Evolutionary conservation across 106 monocot genomes (phyloP).

Genomic region (Phalaenopsis equestris): DNA sequence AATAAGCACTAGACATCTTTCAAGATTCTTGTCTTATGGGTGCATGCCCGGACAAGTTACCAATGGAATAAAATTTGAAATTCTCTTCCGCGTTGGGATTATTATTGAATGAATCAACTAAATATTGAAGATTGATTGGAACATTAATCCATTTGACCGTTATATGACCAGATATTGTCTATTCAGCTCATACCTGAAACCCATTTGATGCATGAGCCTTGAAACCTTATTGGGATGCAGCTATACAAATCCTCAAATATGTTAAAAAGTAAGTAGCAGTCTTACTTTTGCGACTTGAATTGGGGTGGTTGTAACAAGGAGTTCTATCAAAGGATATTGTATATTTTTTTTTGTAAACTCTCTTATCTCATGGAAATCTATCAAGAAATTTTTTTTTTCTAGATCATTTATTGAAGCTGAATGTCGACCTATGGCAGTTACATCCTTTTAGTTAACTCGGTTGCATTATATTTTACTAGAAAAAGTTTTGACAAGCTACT

Average conservation of each 20-base stretch:
- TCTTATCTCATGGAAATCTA: neutral
- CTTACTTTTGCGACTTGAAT: constrained; percentile 2
- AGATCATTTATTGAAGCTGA: constrained; percentile 8
- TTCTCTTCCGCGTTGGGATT: neutral
- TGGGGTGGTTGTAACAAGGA: neutral
- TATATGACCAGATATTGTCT: constrained; percentile 1
- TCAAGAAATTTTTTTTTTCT: neutral
- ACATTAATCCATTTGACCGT: neutral
- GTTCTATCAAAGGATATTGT: neutral
- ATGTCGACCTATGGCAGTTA: neutral
- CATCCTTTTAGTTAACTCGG: neutral
- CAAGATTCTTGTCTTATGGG: no score
- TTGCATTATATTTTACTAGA: neutral
- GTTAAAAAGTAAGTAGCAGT: neutral
- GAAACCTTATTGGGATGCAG: neutral
- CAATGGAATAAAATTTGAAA: neutral
- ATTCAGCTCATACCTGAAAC: neutral
- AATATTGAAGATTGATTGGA: neutral
- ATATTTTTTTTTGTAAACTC: neutral
- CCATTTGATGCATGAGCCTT: constrained; percentile 5
- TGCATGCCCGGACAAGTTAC: no score
- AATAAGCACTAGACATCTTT: no score
- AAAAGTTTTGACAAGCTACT: neutral
- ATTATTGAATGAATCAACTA: constrained; percentile 2
- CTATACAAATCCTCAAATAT: neutral